Conservation (phyloP, 2,329 filamentous ascomycete species). For the Talaromyces sp. region DNA sequence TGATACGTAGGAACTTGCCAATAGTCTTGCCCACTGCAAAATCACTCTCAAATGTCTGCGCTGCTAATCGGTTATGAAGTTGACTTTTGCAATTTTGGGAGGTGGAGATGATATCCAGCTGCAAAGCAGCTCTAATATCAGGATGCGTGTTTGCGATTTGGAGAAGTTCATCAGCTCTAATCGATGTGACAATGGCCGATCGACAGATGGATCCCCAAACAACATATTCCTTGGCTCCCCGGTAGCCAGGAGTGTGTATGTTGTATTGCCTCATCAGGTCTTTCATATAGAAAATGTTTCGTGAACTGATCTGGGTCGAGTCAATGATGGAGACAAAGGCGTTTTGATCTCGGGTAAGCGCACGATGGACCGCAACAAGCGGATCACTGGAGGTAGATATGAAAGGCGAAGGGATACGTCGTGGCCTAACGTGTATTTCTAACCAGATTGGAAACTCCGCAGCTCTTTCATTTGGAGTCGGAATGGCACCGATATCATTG, state of each 20-base stretch:
- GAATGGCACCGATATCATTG: conserved; percentile 15
- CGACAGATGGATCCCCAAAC: conserved; percentile 35
- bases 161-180: conserved; percentile 28
- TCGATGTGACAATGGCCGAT: conserved; percentile 30
- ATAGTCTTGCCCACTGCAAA: not conserved
- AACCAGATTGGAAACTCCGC: conserved; percentile 27
- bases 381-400: conserved; percentile 33
- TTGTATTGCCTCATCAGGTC: conserved; percentile 26
- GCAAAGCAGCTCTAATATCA: conserved; percentile 30
- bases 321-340: conserved; percentile 36
- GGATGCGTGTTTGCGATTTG: conserved; percentile 20
- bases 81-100: not conserved
- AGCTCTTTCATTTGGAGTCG: conserved; percentile 17
- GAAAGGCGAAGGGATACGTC: conserved; percentile 30
- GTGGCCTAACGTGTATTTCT: conserved; percentile 28
- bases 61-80: not conserved
- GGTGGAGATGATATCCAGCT: conserved; percentile 22
- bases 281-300: conserved; percentile 29
- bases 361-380: conserved; percentile 35
- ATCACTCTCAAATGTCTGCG: conserved; percentile 1
- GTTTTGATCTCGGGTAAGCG: conserved; percentile 25
- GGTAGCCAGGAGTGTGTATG: conserved; percentile 26
- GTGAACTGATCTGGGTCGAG: conserved; percentile 24
- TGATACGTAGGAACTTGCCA: conserved; percentile 9
- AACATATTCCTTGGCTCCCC: conserved; percentile 34